phyloP scores from a whole-genome alignment of 371 early-diverging fungal species.

The Mucor irregularis region DNA sequence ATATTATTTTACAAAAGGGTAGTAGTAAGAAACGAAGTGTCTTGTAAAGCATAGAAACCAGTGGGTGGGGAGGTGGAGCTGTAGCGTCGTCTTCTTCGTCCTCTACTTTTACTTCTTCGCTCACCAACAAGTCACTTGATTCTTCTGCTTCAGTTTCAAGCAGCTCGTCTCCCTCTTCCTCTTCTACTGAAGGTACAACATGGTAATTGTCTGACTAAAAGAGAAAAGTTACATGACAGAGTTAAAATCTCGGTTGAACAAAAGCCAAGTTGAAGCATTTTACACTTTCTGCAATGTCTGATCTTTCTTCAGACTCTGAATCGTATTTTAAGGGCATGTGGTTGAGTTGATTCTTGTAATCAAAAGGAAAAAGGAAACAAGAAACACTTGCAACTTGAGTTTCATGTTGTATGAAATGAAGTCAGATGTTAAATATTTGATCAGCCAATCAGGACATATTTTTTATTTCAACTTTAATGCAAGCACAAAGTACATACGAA shows the following conservation, averaged over 20 bases:
- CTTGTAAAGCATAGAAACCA: conserved; percentile 1
- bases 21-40: conserved; percentile 6
- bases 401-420: too few relatives aligned
- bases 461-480: too few relatives aligned
- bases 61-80: background rate
- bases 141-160: background rate
- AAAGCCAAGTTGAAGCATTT: background rate
- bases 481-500: too few relatives aligned
- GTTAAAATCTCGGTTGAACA: too few relatives aligned
- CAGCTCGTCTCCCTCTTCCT: background rate
- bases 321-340: conserved; percentile 5
- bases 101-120: background rate
- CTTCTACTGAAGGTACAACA: conserved; percentile 14
- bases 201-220: conserved; percentile 16
- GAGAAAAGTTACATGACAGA: too few relatives aligned
- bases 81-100: background rate
- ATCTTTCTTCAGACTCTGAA: conserved; percentile 12
- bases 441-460: too few relatives aligned
- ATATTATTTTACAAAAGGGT: conserved; percentile 13
- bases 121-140: background rate
- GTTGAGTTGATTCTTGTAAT: too few relatives aligned
- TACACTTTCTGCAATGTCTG: conserved; percentile 10
- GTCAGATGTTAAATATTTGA: too few relatives aligned
- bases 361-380: too few relatives aligned
- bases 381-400: too few relatives aligned